Evolutionary conservation across 1,284 basidiomycete genomes (phyloP), one percentile per base, ranked within the genome.

Genomic region (Pulveroboletus sp.): DNA sequence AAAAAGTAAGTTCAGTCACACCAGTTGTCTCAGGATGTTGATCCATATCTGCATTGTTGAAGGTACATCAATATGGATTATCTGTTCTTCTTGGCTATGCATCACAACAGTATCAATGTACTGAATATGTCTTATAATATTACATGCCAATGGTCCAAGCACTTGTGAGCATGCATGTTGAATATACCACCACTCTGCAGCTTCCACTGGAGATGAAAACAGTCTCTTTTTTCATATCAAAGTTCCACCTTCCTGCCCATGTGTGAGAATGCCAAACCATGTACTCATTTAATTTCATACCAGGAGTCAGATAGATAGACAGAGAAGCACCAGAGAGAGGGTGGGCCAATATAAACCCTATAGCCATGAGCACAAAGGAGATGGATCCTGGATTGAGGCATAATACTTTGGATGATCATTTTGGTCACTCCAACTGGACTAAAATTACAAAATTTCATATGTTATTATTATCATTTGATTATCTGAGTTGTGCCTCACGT

Each of bases 61-160:
- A 71, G 64, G 49, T 71, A 69, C 46, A 28, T 56, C 1, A 73
- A 72, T 31, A 70, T 70, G 60, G 70, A 73, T 44, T 74, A 60
- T 31, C 43, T 64, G 3, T 46, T 66, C 12, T 38, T 58, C 15
- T 64, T 55, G 2, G 52, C n/a, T 2, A 18, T 49, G 2, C n/a
- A 5, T 38, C 36, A 38, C 28, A 15, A 4, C 26, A 28, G 3
- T 6, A 14, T 28, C 29, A 46, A 33, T 7, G 20, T 45, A 4
- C 22, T 29, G 1, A 38, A 38, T 5, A n/a, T 38, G n/a, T 38
- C 36, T 9, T 44, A 42, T 49, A 38, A 45, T 8, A 35, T 35
- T 4, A 17, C 17, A 4, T 35, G 33, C 33, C 33, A 35, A 11
- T 35, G 14, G 33, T 18, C 2, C 33, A 35, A 35, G 11, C 14